These are phyloP conservation scores for Ananas comosus DNA, from an alignment of 176 grass and related monocot species.

Conservation along the genomic window DNA sequence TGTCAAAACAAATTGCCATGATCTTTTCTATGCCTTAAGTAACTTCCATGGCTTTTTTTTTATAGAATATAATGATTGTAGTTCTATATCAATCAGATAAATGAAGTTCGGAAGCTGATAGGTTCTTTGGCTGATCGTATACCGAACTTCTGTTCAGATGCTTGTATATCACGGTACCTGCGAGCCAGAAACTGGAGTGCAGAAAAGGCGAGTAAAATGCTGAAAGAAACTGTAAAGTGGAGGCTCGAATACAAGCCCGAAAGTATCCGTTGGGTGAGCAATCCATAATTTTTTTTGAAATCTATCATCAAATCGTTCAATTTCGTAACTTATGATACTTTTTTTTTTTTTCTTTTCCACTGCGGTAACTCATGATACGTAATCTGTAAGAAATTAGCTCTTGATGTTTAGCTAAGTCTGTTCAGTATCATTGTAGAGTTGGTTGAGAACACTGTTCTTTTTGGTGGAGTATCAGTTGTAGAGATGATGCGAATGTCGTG, in stretches of 20 bases:
- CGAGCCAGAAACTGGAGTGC: conserved; percentile 60
- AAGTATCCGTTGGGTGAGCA: conserved; percentile 50
- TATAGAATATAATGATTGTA: neutral
- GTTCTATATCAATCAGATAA: conserved; percentile 30
- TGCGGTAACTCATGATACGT: no score
- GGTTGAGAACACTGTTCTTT: no score
- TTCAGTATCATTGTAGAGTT: no score
- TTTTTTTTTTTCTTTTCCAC: neutral
- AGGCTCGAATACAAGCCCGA: conserved; percentile 50
- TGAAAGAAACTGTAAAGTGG: conserved; percentile 65
- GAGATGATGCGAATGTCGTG: no score
- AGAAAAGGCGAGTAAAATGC: conserved; percentile 63
- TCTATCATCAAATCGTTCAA: conserved; percentile 10
- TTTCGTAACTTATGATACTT: neutral
- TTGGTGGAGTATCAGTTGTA: no score
- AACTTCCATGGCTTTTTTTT: neutral
- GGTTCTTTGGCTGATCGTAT: conserved; percentile 26
- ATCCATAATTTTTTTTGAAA: neutral
- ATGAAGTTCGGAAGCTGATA: conserved; percentile 47
- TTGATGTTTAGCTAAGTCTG: no score
- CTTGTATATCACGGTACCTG: conserved; percentile 40
- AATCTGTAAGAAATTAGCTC: no score
- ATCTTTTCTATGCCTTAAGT: neutral
- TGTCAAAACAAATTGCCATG: neutral
- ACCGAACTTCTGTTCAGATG: conserved; percentile 50